A percentile compares a stretch with the other conserved stretches of the same genome.
Evolutionary conservation across 805 yeast genomes (phyloP).

Genomic region (Candida rishiriensis): DNA sequence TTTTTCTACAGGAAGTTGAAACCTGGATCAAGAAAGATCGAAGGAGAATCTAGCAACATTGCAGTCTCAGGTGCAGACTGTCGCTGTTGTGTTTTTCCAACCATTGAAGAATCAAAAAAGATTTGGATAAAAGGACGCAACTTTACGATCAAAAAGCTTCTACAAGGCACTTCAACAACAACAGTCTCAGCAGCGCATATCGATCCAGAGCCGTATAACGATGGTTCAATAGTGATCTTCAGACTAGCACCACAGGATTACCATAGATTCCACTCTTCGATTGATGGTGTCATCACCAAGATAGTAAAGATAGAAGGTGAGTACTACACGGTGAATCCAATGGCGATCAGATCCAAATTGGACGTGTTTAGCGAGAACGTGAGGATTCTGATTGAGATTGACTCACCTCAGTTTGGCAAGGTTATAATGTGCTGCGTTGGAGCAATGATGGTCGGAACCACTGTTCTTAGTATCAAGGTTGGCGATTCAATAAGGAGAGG

Average conservation of each 20-base stretch:
- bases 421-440: constrained; percentile 82
- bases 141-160: constrained; percentile 61
- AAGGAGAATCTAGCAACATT: constrained; percentile 43
- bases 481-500: constrained; percentile 61
- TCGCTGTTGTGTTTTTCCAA: constrained; percentile 66
- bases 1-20: constrained; percentile 79
- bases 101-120: constrained; percentile 56
- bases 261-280: constrained; percentile 89
- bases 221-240: constrained; percentile 71
- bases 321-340: constrained; percentile 94
- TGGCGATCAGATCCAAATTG: constrained; percentile 85
- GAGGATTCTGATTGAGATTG: constrained; percentile 71
- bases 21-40: constrained; percentile 67
- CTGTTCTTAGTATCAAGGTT: constrained; percentile 59
- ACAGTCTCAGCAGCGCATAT: constrained; percentile 1
- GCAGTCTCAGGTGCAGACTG: constrained; percentile 85
- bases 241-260: constrained; percentile 96
- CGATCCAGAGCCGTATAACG: constrained; percentile 40
- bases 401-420: constrained; percentile 71
- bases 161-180: background rate
- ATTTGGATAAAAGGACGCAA: constrained; percentile 88
- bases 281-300: constrained; percentile 65
- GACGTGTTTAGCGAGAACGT: constrained; percentile 94
- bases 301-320: constrained; percentile 77
- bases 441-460: constrained; percentile 99